Evolutionary conservation across 1,284 basidiomycete species (phyloP).

Genomic region (Trametes hirsuta): DNA sequence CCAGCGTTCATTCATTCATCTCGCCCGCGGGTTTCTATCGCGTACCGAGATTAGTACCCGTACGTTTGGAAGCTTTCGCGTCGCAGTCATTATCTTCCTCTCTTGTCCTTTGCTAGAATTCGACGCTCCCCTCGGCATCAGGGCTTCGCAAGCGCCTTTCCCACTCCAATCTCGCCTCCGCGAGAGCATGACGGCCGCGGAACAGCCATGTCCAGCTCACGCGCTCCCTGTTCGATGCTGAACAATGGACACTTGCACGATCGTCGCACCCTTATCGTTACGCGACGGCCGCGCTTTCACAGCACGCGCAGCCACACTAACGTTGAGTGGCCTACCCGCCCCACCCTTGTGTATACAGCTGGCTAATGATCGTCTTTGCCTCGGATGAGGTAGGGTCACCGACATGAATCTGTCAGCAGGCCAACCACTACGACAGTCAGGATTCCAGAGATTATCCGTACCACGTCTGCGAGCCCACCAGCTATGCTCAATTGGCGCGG

Average conservation of each 20-base stretch:
- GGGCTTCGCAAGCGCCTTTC: not conserved
- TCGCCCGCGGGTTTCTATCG: not conserved
- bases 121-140: not conserved
- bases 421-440: not conserved
- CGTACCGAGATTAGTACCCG: not conserved
- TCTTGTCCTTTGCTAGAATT: slow-evolving; percentile 7
- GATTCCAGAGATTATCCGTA: not conserved
- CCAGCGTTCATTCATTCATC: slow-evolving; percentile 1
- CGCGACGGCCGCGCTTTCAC: not conserved
- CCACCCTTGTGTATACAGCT: too few relatives aligned
- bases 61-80: slow-evolving; percentile 4
- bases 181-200: not conserved
- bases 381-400: not conserved
- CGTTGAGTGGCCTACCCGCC: too few relatives aligned
- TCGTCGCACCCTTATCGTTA: slow-evolving; percentile 3
- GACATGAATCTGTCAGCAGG: not conserved
- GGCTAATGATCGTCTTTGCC: slow-evolving; percentile 2
- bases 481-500: not conserved
- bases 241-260: not conserved
- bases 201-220: not conserved
- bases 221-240: not conserved
- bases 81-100: not conserved
- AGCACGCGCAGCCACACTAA: too few relatives aligned
- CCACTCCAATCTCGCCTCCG: not conserved
- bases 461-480: not conserved